Base-by-base conservation (phyloP, 805 yeast species). In the Wickerhamiella cacticola region DNA sequence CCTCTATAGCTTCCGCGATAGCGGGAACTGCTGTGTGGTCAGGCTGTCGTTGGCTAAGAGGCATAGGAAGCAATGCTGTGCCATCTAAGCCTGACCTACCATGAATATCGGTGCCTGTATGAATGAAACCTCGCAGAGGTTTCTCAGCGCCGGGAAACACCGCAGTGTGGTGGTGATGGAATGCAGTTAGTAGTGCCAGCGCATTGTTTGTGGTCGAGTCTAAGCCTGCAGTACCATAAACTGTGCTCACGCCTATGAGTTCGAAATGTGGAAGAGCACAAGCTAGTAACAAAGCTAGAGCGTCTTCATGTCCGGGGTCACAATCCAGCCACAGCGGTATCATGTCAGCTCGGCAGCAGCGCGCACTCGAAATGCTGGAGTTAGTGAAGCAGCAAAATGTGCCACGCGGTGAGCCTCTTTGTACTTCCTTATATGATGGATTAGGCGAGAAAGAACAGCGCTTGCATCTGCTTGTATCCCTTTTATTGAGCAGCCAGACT, bases 281-380 rank as follows among this genome's bases (percentile, higher is more conserved):
- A 0, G 84, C 76, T 22, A 86, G 53, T 8, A 82, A 64, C 6
- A 86, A 68, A 3, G 92, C 95, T 40, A 83, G 72, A 1, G 83
- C 80, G 57, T 86, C 96, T 59, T 86, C 95, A 57, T 82, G 92
- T 1, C 95, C 95, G 0, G 95, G 94, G 59, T 86, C 95, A 62
- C 95, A 86, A 63, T 86, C 95, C 10, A 86, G 63, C 95, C 95
- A 86, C 4, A 86, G 57, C 0, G 94, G 94, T 18, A 78, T 73
- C 57, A 44, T 44, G 47, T 35, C 36, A 43, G 46, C 21, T 31
- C 36, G 36, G 36, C 36, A 31, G 36, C 36, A 39, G 29, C 42
- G 29, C 23, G 42, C 42, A 29, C 42, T 39, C 29, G 31, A 7
- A 4, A 39, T 23, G 42, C n/a, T 23, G 19, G 29, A 13, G 24